Base-by-base conservation (phyloP, 225 moss, liverwort and hornwort species). In the Polytrichum commune region DNA sequence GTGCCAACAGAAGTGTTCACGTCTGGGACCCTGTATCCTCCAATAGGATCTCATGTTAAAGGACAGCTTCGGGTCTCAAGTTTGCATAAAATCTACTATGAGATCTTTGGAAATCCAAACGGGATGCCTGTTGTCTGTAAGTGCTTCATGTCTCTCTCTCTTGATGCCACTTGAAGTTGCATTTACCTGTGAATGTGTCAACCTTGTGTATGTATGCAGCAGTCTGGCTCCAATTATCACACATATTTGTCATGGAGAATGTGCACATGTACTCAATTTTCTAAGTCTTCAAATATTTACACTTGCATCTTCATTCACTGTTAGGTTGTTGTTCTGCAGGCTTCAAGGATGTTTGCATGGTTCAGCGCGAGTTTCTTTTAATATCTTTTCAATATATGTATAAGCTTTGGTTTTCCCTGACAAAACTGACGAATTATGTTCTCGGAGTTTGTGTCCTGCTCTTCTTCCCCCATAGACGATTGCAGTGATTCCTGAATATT, bases 121-220 rank as follows among this genome's bases (percentile, higher is more conserved):
- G 92, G 92, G 46, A 80, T 77, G 71, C 92, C 92, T 68, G 92
- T 79, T 75, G 84, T 92, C 30, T 92, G 89, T 89, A 76, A 89
- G 86, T 84, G 79, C 32, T 67, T 66, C 30, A 61, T 29, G 62
- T 70, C 27, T 72, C 28, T 68, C 77, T 72, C 22, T 73, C 54
- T 54, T 54, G n/a, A 10, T 32, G 53, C 25, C 25, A 5, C 18
- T 27, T 32, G 64, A 32, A 32, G 32, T 32, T 32, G 32, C 32
- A 32, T 32, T 32, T 32, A 32, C 32, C 32, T 32, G 32, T 32
- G 32, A 7, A 32, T 32, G 32, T 4, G 8, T 32, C 7, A 32
- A 32, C 32, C 32, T 32, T 32, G 32, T 32, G 32, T 32, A 32
- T 32, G 32, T 8, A 7, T 32, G 32, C 32, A 8, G 32, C 32